Evolutionary conservation across 106 monocot genomes (phyloP).

Genomic region (Dendrobium officinale): DNA sequence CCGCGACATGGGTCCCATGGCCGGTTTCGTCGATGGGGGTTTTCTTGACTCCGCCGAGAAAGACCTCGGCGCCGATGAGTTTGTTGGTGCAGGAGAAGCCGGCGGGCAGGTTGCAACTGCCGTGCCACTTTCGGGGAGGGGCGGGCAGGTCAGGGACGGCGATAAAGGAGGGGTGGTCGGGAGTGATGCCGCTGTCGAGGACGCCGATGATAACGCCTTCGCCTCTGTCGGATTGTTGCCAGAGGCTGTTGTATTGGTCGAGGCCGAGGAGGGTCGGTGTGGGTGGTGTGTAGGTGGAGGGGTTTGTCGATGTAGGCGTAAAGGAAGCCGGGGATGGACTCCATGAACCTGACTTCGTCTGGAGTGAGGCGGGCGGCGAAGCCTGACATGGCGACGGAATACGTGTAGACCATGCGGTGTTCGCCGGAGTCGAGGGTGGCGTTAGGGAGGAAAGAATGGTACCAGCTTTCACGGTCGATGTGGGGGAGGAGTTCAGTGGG

Average conservation of each 20-base stretch:
- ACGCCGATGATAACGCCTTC: constrained; percentile 48
- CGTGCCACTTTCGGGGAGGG: constrained; percentile 40
- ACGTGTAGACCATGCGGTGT: constrained; percentile 10
- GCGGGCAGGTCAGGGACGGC: constrained; percentile 15
- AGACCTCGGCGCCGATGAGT: constrained; percentile 29
- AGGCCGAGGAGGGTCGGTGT: constrained; percentile 11
- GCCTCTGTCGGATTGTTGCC: constrained; percentile 22
- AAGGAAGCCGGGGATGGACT: constrained; percentile 8
- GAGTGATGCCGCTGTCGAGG: constrained; percentile 34
- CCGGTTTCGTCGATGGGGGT: constrained; percentile 10
- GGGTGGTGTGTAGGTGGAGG: constrained; percentile 12
- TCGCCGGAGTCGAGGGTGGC: not conserved
- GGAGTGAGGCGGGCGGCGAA: constrained; percentile 21
- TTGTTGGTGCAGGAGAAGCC: constrained; percentile 30
- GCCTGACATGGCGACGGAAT: constrained; percentile 11
- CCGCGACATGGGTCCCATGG: constrained; percentile 38
- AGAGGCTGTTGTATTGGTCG: not conserved
- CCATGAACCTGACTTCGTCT: not conserved
- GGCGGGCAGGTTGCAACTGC: constrained; percentile 17
- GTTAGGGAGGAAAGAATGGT: constrained; percentile 8
- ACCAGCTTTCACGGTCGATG: not conserved
- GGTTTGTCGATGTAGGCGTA: not conserved
- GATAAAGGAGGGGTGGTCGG: constrained; percentile 40
- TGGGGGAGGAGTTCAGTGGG: not conserved
- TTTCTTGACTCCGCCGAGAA: not conserved